Conservation (phyloP, 257 asterid genomes). For the Nicotiana noctiflora region DNA sequence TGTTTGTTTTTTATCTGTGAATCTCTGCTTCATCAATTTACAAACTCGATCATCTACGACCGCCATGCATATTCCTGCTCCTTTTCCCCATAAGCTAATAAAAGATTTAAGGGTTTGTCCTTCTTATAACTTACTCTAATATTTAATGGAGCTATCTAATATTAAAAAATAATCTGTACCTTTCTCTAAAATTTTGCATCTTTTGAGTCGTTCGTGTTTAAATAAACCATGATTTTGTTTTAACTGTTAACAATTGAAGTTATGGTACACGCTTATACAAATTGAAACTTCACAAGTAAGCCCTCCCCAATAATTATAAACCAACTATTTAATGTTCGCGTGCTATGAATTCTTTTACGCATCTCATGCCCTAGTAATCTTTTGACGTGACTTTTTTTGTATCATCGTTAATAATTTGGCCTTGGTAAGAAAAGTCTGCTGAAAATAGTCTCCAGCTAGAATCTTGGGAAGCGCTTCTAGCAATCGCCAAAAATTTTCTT, state of each 20-base stretch:
- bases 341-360: too few relatives aligned
- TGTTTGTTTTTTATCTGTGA: conserved; percentile 16
- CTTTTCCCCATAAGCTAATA: neutral
- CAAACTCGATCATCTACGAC: neutral
- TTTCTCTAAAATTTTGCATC: neutral
- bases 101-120: neutral
- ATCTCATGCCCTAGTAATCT: too few relatives aligned
- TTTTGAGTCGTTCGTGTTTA: neutral
- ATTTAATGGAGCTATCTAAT: neutral
- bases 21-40: neutral
- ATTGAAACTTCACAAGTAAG: neutral
- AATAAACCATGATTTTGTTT: neutral
- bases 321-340: too few relatives aligned
- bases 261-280: neutral
- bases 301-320: too few relatives aligned
- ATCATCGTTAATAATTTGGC: too few relatives aligned
- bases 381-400: too few relatives aligned
- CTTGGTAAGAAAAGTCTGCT: too few relatives aligned
- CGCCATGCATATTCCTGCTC: neutral
- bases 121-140: neutral
- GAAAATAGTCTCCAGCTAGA: too few relatives aligned
- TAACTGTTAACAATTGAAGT: neutral
- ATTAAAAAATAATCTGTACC: neutral
- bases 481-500: too few relatives aligned
- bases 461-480: too few relatives aligned